Percentiles rank a stretch among this genome's conserved stretches.
Evolutionary conservation across 371 early-diverging fungal genomes (phyloP).

Genomic region (Nosema muscidifuracis): DNA sequence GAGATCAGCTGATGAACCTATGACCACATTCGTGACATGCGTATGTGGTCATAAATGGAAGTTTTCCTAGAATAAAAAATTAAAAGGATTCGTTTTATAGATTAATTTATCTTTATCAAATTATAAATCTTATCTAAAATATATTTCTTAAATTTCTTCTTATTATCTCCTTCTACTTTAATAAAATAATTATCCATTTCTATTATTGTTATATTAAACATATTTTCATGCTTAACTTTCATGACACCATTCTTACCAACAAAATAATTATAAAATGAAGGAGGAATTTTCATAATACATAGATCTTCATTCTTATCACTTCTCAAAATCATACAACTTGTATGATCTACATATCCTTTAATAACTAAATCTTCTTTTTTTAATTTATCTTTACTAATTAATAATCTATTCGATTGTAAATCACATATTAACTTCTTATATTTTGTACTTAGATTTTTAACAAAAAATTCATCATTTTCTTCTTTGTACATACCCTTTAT

Average conservation of each 20-base stretch:
- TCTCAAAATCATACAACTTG: neutral
- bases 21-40: slow-evolving; percentile 64
- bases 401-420: too few relatives aligned
- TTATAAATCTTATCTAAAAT: neutral
- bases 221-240: neutral
- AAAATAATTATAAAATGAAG: neutral
- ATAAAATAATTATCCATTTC: neutral
- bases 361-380: neutral
- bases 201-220: neutral
- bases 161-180: neutral
- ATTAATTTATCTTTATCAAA: neutral
- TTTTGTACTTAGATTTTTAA: neutral
- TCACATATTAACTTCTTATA: neutral
- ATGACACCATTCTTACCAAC: neutral
- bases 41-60: slow-evolving; percentile 63
- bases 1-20: slow-evolving; percentile 65
- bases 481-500: neutral
- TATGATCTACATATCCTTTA: neutral
- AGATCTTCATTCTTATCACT: neutral
- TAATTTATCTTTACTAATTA: neutral
- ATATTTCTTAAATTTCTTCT: neutral
- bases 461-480: slow-evolving; percentile 1
- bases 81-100: neutral
- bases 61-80: slow-evolving; percentile 51
- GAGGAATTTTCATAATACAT: neutral